These are phyloP conservation scores for Salvia rosmarinus DNA, from an alignment of 257 asterid species.

Conservation along the genomic window DNA sequence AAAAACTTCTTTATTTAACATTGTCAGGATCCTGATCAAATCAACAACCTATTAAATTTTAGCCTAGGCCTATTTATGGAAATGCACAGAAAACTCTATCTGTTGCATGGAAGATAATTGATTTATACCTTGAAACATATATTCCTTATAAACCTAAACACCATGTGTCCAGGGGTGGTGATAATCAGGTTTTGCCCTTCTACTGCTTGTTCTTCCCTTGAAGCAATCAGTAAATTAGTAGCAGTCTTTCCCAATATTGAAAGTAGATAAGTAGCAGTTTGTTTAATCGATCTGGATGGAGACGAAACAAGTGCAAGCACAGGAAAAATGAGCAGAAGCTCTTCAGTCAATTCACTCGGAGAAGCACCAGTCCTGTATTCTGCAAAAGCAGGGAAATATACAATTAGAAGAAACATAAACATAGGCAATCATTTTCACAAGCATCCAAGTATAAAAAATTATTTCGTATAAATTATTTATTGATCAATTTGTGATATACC, in stretches of 20 bases:
- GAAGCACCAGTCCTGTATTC: slow-evolving; percentile 46
- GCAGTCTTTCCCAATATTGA: slow-evolving; percentile 66
- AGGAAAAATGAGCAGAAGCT: slow-evolving; percentile 84
- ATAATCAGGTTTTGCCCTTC: slow-evolving; percentile 42
- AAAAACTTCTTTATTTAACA: not conserved
- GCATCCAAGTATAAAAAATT: slow-evolving; percentile 20
- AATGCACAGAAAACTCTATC: slow-evolving; percentile 15
- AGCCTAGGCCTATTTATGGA: not conserved
- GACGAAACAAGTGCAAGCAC: slow-evolving; percentile 81
- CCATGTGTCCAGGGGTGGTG: slow-evolving; percentile 61
- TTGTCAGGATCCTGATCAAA: slow-evolving; percentile 20
- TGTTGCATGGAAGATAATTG: slow-evolving; percentile 33
- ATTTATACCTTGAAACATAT: slow-evolving; percentile 78
- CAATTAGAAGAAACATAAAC: slow-evolving; percentile 27
- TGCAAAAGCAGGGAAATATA: slow-evolving; percentile 47
- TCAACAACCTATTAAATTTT: slow-evolving; percentile 13
- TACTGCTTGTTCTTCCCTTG: slow-evolving; percentile 38
- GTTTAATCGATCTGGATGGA: slow-evolving; percentile 74
- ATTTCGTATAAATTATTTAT: slow-evolving; percentile 9
- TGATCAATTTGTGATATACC: slow-evolving; percentile 5
- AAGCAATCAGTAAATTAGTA: slow-evolving; percentile 45
- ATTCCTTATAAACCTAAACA: slow-evolving; percentile 64
- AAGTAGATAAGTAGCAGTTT: slow-evolving; percentile 64
- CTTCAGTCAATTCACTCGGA: slow-evolving; percentile 62
- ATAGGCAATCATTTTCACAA: slow-evolving; percentile 24